These are phyloP conservation scores for Paulownia fortunei DNA, from an alignment of 257 asterid species.

Conservation along the genomic window DNA sequence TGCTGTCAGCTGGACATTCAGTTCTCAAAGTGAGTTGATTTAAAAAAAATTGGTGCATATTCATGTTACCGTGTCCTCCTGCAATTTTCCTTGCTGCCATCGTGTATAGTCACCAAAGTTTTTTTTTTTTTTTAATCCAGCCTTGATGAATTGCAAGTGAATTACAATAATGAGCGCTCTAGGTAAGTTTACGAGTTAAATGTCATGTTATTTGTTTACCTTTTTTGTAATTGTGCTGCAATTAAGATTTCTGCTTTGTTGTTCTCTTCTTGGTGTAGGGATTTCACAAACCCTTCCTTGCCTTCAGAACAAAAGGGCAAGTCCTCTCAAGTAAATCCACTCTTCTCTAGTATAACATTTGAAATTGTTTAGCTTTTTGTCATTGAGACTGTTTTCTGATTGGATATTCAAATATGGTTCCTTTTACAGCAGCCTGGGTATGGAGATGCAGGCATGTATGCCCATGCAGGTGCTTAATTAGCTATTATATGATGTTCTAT, in stretches of 20 bases:
- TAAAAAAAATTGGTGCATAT: slow-evolving; percentile 21
- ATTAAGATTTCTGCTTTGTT: slow-evolving; percentile 30
- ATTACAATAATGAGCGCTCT: slow-evolving; percentile 92
- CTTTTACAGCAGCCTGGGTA: slow-evolving; percentile 64
- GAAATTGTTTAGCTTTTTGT: slow-evolving; percentile 24
- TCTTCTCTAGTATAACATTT: slow-evolving; percentile 36
- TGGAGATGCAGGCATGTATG: slow-evolving; percentile 79
- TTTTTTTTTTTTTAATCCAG: slow-evolving; percentile 52
- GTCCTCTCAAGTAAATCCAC: slow-evolving; percentile 74
- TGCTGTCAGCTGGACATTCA: slow-evolving; percentile 99
- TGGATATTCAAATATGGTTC: slow-evolving; percentile 31
- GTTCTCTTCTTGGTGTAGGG: slow-evolving; percentile 61
- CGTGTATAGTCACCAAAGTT: slow-evolving; percentile 26
- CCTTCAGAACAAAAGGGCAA: slow-evolving; percentile 98
- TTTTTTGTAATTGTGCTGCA: slow-evolving; percentile 32
- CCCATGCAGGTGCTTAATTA: slow-evolving; percentile 58
- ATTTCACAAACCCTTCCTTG: slow-evolving; percentile 91
- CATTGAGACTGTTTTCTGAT: slow-evolving; percentile 36
- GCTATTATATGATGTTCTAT: neutral
- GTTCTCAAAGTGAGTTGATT: slow-evolving; percentile 81
- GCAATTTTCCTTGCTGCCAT: slow-evolving; percentile 24
- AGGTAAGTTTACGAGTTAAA: slow-evolving; percentile 56
- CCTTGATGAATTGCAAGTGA: slow-evolving; percentile 98
- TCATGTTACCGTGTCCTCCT: slow-evolving; percentile 20
- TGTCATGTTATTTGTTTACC: neutral